Conservation (phyloP, 179 eudicot species). For the Actinidia arguta region DNA sequence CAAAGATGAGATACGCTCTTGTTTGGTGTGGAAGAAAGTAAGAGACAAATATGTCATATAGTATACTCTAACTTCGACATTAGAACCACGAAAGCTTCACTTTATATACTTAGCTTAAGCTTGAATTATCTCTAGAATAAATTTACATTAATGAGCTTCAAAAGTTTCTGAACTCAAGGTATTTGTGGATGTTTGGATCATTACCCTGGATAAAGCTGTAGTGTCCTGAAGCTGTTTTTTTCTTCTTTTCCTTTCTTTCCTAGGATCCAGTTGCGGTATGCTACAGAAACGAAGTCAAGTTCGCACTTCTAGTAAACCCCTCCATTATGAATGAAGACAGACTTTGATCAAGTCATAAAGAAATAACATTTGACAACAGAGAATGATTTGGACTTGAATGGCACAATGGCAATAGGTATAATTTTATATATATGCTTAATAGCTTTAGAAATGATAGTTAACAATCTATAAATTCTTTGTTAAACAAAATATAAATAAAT, state of each 20-base stretch:
- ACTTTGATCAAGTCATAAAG: neutral
- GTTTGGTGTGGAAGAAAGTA: neutral
- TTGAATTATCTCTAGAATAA: neutral
- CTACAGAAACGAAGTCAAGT: neutral
- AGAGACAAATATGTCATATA: neutral
- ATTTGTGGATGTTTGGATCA: neutral
- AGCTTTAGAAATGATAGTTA: neutral
- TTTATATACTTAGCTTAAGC: conserved; percentile 6
- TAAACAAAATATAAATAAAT: neutral
- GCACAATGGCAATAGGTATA: neutral
- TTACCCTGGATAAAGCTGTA: neutral
- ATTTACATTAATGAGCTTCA: neutral
- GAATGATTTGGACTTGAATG: neutral
- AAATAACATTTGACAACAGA: neutral
- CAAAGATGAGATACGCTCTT: neutral
- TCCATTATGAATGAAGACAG: neutral
- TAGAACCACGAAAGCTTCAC: neutral
- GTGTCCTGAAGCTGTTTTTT: neutral
- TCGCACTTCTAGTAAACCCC: neutral
- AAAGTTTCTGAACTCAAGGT: neutral
- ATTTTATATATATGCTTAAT: neutral
- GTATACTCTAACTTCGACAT: neutral
- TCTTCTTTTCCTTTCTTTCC: neutral
- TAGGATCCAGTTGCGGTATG: too few species aligned
- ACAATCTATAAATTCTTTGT: neutral